Evolutionary conservation across 495 filamentous ascomycete species (phyloP).

Genomic region (Pseudomonodictys pantanalensis): DNA sequence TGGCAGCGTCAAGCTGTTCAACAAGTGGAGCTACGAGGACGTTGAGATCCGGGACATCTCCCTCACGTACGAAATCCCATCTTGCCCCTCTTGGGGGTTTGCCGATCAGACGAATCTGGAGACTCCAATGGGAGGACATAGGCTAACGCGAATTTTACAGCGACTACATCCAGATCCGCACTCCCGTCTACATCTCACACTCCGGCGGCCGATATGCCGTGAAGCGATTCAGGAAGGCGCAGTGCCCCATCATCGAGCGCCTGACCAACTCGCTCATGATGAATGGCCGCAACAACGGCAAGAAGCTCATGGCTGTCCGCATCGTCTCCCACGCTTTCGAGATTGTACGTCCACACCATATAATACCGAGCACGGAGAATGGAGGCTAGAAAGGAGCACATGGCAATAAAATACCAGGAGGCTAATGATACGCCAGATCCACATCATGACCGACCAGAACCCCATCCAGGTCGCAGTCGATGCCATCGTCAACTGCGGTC

Average conservation of each 20-base stretch:
- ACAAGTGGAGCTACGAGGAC: constrained; percentile 96
- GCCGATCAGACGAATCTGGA: neutral
- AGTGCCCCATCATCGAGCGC: constrained; percentile 99
- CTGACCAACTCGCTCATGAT: constrained; percentile 99
- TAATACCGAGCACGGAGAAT: neutral
- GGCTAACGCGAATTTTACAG: constrained; percentile 56
- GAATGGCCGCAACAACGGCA: constrained; percentile 99
- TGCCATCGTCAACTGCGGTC: constrained; percentile 99
- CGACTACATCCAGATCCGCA: constrained; percentile 99
- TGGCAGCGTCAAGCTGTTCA: constrained; percentile 97
- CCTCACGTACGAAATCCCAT: constrained; percentile 74
- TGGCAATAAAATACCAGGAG: constrained; percentile 3
- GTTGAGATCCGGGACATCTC: constrained; percentile 99
- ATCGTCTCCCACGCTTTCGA: constrained; percentile 99
- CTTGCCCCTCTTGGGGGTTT: neutral
- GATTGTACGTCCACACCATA: constrained; percentile 75
- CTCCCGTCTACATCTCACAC: constrained; percentile 97
- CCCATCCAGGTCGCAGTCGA: constrained; percentile 99
- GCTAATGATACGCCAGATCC: constrained; percentile 64
- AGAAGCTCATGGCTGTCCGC: constrained; percentile 99
- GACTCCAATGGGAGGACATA: neutral
- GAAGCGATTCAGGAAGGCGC: constrained; percentile 99
- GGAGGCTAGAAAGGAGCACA: neutral
- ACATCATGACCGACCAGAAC: constrained; percentile 99
- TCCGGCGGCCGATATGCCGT: constrained; percentile 96